Evolutionary conservation across 116 monocot genomes (phyloP).

Genomic region (Papilionanthe hybrid): DNA sequence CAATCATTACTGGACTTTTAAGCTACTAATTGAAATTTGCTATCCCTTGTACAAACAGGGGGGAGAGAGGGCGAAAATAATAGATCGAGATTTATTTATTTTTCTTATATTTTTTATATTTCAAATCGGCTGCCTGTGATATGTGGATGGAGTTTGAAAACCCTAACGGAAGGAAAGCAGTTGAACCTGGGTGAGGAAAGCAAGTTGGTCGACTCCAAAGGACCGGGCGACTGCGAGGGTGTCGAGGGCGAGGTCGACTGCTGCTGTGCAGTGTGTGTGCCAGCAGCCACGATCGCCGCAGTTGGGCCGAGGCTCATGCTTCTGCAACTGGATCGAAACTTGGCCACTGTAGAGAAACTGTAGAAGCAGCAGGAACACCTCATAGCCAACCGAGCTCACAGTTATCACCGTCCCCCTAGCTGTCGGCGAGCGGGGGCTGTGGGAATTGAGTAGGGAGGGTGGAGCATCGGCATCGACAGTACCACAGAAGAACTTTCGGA

Average conservation of each 20-base stretch:
- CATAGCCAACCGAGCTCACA: conserved; percentile 38
- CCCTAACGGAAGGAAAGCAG: neutral
- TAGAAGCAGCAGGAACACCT: conserved; percentile 50
- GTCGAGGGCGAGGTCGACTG: conserved; percentile 88
- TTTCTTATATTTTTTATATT: no score
- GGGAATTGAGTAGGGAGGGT: neutral
- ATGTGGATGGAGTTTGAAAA: no score
- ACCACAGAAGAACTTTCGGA: conserved; percentile 28
- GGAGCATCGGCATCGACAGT: neutral
- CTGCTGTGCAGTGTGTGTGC: conserved; percentile 89
- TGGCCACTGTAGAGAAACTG: conserved; percentile 99
- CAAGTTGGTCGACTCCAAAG: conserved; percentile 55
- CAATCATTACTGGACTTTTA: no score
- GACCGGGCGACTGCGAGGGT: conserved; percentile 73
- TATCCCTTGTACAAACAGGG: no score
- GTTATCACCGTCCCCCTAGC: conserved; percentile 11
- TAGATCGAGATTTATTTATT: no score
- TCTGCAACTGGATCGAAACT: conserved; percentile 75
- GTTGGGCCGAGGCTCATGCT: conserved; percentile 73
- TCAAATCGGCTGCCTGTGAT: no score
- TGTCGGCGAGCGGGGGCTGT: neutral
- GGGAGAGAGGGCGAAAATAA: no score
- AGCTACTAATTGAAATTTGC: no score
- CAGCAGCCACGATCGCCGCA: conserved; percentile 86
- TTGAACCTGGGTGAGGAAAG: conserved; percentile 27